Conservation (phyloP, 108 stramenopile genomes). For the Craspedostauros australis region DNA sequence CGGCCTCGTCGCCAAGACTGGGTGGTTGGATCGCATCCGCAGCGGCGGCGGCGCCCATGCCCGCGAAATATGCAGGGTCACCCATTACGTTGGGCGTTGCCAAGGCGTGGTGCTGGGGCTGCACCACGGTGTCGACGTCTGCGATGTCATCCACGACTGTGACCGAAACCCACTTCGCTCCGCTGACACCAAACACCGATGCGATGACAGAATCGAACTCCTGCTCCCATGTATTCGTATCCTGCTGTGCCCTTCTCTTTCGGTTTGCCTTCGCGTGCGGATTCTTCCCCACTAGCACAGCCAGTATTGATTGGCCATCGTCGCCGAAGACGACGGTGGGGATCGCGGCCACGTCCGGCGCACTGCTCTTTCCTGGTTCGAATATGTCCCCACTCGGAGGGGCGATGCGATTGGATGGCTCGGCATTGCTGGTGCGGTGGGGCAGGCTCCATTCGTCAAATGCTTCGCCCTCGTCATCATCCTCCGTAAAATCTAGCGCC, state of each 20-base stretch:
- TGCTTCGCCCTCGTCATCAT: slow-evolving; percentile 5
- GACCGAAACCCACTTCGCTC: slow-evolving; percentile 48
- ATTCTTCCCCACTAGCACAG: no score
- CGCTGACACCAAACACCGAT: slow-evolving; percentile 69
- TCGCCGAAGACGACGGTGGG: slow-evolving; percentile 66
- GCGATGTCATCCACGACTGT: slow-evolving; percentile 35
- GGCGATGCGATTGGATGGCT: not conserved
- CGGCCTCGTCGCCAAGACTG: no score
- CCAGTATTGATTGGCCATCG: slow-evolving; percentile 55
- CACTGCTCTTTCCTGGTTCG: not conserved
- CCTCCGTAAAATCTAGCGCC: slow-evolving; percentile 57
- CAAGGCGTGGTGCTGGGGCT: no score
- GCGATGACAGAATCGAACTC: slow-evolving; percentile 56
- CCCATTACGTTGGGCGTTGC: no score
- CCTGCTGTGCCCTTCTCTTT: not conserved
- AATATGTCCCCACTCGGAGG: slow-evolving; percentile 4
- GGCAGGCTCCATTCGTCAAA: not conserved
- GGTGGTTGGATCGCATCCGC: no score
- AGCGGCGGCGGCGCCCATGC: no score
- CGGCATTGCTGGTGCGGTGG: slow-evolving; percentile 1
- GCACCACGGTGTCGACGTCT: not conserved
- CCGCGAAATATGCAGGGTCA: no score
- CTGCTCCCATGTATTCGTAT: slow-evolving; percentile 43
- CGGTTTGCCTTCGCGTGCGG: no score
- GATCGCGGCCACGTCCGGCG: slow-evolving; percentile 5